Conservation (phyloP, 2,329 filamentous ascomycete species). For the Blastomyces emzantsi region DNA sequence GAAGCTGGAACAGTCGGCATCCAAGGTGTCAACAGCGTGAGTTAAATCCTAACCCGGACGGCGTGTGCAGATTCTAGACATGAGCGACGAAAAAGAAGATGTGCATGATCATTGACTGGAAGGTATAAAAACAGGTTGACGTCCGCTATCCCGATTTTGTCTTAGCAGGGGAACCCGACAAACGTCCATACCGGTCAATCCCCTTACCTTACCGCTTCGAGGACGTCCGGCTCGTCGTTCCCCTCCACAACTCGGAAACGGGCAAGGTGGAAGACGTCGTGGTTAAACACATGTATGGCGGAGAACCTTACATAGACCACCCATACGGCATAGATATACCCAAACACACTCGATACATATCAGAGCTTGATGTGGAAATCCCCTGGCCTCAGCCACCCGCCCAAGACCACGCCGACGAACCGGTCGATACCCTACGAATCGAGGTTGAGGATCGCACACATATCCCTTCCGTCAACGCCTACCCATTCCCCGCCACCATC, state of each 20-base stretch:
- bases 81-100: not conserved
- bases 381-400: constrained; percentile 60
- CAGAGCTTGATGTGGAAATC: constrained; percentile 62
- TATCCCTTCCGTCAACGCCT: constrained; percentile 63
- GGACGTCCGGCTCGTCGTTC: constrained; percentile 71
- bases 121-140: constrained; percentile 30
- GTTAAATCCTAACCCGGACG: constrained; percentile 19
- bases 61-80: not conserved
- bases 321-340: constrained; percentile 37
- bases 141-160: constrained; percentile 33
- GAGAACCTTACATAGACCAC: constrained; percentile 44
- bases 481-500: constrained; percentile 69
- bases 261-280: constrained; percentile 63
- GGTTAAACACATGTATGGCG: constrained; percentile 59
- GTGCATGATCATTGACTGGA: not conserved
- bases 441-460: constrained; percentile 68
- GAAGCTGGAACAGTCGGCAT: constrained; percentile 52
- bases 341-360: constrained; percentile 47
- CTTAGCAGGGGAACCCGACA: constrained; percentile 29
- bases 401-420: constrained; percentile 46
- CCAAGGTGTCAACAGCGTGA: constrained; percentile 55
- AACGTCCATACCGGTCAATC: constrained; percentile 39
- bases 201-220: constrained; percentile 56
- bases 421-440: constrained; percentile 64
- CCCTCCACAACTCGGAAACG: constrained; percentile 57